A percentile compares a stretch with the other conserved stretches of the same genome.
Evolutionary conservation across 495 filamentous ascomycete species (phyloP).

Genomic region (Talaromyces wortmannii): DNA sequence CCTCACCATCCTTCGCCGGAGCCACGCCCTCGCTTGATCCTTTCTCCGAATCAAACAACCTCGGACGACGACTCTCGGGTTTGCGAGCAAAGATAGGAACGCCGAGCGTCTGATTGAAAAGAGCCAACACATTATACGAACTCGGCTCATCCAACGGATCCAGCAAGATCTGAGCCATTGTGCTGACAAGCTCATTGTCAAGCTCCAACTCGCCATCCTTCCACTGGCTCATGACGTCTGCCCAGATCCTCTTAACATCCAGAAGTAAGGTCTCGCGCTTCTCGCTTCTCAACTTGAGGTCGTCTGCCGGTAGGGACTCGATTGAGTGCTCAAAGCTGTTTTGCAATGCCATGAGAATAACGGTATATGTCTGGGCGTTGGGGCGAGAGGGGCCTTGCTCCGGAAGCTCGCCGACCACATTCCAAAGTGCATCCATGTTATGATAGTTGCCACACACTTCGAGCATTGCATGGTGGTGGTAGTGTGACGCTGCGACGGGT

Average conservation of each 20-base stretch:
- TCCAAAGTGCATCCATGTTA: constrained; percentile 71
- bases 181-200: constrained; percentile 64
- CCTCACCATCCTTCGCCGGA: neutral
- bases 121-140: constrained; percentile 58
- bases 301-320: constrained; percentile 12
- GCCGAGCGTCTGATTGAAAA: constrained; percentile 72
- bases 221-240: constrained; percentile 71
- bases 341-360: constrained; percentile 66
- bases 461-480: constrained; percentile 82
- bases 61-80: constrained; percentile 7
- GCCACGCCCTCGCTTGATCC: neutral
- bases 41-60: neutral
- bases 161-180: constrained; percentile 70
- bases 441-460: constrained; percentile 63
- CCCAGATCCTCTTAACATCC: constrained; percentile 68
- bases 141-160: constrained; percentile 50
- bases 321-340: constrained; percentile 21
- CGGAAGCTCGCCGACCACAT: constrained; percentile 58
- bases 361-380: constrained; percentile 67
- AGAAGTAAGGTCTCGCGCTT: constrained; percentile 30
- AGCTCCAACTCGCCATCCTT: constrained; percentile 55
- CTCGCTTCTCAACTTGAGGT: constrained; percentile 28
- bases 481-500: constrained; percentile 56
- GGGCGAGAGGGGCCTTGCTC: constrained; percentile 53
- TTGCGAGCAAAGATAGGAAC: constrained; percentile 41